Evolutionary conservation across 805 yeast species (phyloP).

Genomic region (Saccharomycopsis fibuligera): DNA sequence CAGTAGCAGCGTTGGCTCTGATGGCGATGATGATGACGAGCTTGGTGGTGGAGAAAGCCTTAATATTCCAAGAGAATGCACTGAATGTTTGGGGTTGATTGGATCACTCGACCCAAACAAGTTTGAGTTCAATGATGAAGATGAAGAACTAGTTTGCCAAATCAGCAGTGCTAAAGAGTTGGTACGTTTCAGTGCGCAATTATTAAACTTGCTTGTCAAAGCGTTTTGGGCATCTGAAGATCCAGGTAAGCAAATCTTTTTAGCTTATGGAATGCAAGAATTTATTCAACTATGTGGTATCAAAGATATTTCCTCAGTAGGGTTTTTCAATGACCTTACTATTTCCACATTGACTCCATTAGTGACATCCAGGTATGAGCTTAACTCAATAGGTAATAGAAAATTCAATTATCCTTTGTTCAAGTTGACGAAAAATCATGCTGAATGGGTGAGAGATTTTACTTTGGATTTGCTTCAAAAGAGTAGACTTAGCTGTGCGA

Average conservation of each 20-base stretch:
- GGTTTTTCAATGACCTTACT: conserved; percentile 50
- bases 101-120: conserved; percentile 48
- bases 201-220: conserved; percentile 55
- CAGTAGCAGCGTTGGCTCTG: conserved; percentile 11
- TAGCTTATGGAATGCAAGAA: conserved; percentile 88
- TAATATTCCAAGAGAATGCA: conserved; percentile 49
- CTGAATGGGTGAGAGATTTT: conserved; percentile 66
- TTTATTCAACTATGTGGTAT: conserved; percentile 50
- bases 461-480: conserved; percentile 59
- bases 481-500: conserved; percentile 12
- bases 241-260: conserved; percentile 74
- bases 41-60: conserved; percentile 10
- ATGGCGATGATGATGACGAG: not conserved
- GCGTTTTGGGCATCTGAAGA: conserved; percentile 87
- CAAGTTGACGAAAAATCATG: conserved; percentile 46
- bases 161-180: conserved; percentile 54
- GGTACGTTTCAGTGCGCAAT: conserved; percentile 7
- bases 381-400: conserved; percentile 45
- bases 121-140: conserved; percentile 33
- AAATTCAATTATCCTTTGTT: conserved; percentile 59
- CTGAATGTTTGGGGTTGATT: conserved; percentile 64
- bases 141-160: conserved; percentile 49
- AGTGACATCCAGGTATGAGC: conserved; percentile 62
- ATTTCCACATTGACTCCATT: conserved; percentile 72
- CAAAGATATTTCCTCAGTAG: conserved; percentile 29